Evolutionary conservation across 495 filamentous ascomycete genomes (phyloP).

Genomic region (Penicillium parvum): DNA sequence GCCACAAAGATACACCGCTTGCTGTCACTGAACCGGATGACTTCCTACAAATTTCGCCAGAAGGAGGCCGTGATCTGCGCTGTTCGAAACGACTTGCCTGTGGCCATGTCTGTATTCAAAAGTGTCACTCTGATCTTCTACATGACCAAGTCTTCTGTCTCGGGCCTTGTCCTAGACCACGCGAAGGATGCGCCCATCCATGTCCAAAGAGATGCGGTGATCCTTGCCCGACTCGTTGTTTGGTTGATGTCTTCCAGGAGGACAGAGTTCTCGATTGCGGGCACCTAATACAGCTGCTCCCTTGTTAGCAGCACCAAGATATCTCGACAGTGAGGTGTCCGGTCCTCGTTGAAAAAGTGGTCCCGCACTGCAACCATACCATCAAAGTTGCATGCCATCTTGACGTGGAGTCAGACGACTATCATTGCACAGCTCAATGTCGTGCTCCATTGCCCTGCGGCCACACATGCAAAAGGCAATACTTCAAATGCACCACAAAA

Average conservation of each 20-base stretch:
- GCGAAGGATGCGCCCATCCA: conserved; percentile 54
- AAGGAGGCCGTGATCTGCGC: conserved; percentile 8
- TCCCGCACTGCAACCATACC: conserved; percentile 53
- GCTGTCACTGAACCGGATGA: conserved; percentile 44
- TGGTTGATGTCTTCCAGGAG: conserved; percentile 27
- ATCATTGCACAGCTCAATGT: conserved; percentile 48
- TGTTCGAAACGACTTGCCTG: conserved; percentile 38
- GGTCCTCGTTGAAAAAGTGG: conserved; percentile 33
- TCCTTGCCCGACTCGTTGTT: conserved; percentile 47
- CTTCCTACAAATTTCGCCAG: conserved; percentile 6
- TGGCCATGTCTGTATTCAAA: conserved; percentile 65
- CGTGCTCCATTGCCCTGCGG: conserved; percentile 49
- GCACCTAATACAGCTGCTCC: conserved; percentile 44
- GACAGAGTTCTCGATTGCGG: conserved; percentile 55
- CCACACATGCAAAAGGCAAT: conserved; percentile 53
- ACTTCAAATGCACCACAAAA: conserved; percentile 43
- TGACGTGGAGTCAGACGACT: conserved; percentile 31
- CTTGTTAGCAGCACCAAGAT: conserved; percentile 51
- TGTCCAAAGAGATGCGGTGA: conserved; percentile 62
- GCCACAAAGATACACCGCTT: conserved; percentile 56
- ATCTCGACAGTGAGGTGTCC: conserved; percentile 33
- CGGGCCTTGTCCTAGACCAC: conserved; percentile 55
- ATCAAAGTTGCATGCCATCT: conserved; percentile 47
- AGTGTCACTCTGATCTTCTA: conserved; percentile 64
- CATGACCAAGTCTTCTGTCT: conserved; percentile 61